phyloP scores from a whole-genome alignment of 2,329 filamentous ascomycete genomes.

The Curvularia lunata region DNA sequence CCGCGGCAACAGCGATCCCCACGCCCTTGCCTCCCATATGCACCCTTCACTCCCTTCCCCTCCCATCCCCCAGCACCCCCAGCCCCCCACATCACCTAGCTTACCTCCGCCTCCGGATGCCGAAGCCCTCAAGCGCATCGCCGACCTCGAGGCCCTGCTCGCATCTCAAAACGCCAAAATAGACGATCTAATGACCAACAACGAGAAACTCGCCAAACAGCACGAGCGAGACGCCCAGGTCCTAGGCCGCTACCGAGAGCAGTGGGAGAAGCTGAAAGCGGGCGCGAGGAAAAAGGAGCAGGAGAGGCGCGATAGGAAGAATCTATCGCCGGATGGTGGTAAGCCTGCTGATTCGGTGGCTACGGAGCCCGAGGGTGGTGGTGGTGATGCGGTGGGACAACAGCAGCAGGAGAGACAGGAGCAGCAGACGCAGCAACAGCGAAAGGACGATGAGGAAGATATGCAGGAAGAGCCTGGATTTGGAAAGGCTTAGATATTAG shows the following conservation, averaged over 20 bases:
- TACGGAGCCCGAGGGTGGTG: slow-evolving; percentile 26
- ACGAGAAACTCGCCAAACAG: slow-evolving; percentile 66
- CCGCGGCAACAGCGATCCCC: slow-evolving; percentile 31
- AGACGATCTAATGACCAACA: slow-evolving; percentile 63
- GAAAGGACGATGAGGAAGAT: slow-evolving; percentile 11
- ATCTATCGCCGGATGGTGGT: background rate
- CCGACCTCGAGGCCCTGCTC: slow-evolving; percentile 38
- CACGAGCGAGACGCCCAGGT: slow-evolving; percentile 65
- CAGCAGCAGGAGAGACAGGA: slow-evolving; percentile 13
- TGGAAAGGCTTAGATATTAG: slow-evolving; percentile 39
- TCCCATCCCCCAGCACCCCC: slow-evolving; percentile 10
- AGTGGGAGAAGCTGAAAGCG: slow-evolving; percentile 73
- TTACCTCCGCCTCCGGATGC: slow-evolving; percentile 12
- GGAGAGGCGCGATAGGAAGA: slow-evolving; percentile 35
- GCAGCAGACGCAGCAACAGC: background rate
- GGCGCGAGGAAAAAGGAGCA: slow-evolving; percentile 57
- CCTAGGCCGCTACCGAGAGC: slow-evolving; percentile 64
- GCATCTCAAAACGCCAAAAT: slow-evolving; percentile 33
- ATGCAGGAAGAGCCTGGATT: slow-evolving; percentile 37
- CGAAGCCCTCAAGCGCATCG: slow-evolving; percentile 28
- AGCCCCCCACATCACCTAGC: slow-evolving; percentile 3
- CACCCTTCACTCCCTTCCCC: slow-evolving; percentile 29
- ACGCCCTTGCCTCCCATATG: slow-evolving; percentile 28
- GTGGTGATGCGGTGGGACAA: too few species aligned
- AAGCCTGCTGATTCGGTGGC: slow-evolving; percentile 21